Conservation (phyloP, 2,329 filamentous ascomycete species). For the Dendrostoma leiphaemia region DNA sequence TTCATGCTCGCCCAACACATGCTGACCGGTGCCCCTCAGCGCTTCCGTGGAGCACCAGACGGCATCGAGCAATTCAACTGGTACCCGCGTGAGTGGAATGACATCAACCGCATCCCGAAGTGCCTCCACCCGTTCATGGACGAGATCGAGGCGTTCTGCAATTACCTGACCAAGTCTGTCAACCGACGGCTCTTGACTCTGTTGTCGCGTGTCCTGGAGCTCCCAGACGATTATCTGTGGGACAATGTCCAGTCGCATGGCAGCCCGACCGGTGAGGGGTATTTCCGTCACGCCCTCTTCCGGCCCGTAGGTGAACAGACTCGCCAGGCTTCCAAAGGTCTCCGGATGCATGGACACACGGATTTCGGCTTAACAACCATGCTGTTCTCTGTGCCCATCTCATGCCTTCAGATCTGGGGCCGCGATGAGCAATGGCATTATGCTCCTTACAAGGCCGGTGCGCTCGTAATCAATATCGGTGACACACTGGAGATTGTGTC, state of each 20-base stretch:
- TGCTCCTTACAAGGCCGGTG: slow-evolving; percentile 41
- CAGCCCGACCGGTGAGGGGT: slow-evolving; percentile 40
- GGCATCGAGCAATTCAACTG: slow-evolving; percentile 56
- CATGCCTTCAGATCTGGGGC: slow-evolving; percentile 44
- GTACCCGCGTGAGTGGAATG: slow-evolving; percentile 45
- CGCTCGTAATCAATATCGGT: slow-evolving; percentile 48
- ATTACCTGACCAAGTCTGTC: slow-evolving; percentile 46
- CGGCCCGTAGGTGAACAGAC: slow-evolving; percentile 33
- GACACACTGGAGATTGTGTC: slow-evolving; percentile 43
- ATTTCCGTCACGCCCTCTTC: slow-evolving; percentile 44
- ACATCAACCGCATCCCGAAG: slow-evolving; percentile 39
- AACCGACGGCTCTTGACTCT: slow-evolving; percentile 40
- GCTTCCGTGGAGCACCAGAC: slow-evolving; percentile 40
- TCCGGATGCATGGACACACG: slow-evolving; percentile 46
- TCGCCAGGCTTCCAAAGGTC: slow-evolving; percentile 32
- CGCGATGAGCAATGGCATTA: slow-evolving; percentile 44
- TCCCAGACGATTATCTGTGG: slow-evolving; percentile 44
- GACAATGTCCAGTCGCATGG: slow-evolving; percentile 41
- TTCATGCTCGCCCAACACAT: neutral
- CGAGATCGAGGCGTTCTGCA: slow-evolving; percentile 37
- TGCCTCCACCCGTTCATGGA: slow-evolving; percentile 49
- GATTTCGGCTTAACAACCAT: slow-evolving; percentile 46
- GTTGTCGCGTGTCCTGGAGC: slow-evolving; percentile 41
- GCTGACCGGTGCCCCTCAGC: slow-evolving; percentile 25
- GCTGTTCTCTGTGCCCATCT: slow-evolving; percentile 45